A percentile compares a stretch with the other conserved stretches of the same genome.
Evolutionary conservation across 1,284 basidiomycete species (phyloP).

Genomic region (Trichosporon sp.): DNA sequence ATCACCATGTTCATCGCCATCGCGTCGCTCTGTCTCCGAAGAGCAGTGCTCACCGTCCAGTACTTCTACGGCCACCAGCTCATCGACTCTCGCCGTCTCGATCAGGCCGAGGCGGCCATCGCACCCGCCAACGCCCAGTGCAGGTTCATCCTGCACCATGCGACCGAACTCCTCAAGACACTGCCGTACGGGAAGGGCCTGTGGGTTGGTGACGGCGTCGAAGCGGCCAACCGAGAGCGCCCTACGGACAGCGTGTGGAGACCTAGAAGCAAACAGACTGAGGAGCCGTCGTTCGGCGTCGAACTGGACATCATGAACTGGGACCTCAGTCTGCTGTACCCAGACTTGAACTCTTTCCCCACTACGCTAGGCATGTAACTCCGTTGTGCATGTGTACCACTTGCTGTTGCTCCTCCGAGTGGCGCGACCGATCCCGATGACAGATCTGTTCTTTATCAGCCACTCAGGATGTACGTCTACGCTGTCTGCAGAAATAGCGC

Average conservation of each 20-base stretch:
- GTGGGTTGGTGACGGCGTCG: background rate
- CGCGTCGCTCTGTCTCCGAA: background rate
- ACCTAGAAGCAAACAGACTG: background rate
- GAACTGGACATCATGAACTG: slow-evolving; percentile 16
- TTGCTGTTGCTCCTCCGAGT: background rate
- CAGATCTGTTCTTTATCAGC: too few relatives aligned
- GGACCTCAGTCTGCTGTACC: slow-evolving; percentile 4
- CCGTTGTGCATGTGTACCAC: background rate
- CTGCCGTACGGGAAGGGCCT: background rate
- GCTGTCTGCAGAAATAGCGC: too few relatives aligned
- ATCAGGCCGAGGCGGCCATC: background rate
- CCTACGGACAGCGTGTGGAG: background rate
- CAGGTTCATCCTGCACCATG: background rate
- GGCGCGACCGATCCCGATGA: too few relatives aligned
- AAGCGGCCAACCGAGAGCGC: background rate
- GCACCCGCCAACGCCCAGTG: background rate
- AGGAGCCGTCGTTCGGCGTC: slow-evolving; percentile 12
- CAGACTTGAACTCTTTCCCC: background rate
- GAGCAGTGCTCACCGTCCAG: background rate
- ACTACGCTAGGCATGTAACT: slow-evolving; percentile 5
- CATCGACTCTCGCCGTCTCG: background rate
- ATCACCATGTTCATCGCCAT: background rate
- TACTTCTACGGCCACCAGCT: background rate
- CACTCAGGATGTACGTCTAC: too few relatives aligned
- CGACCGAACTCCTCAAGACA: background rate